Base-by-base conservation (phyloP, 2,329 filamentous ascomycete species). In the Microcyclosporella mali region DNA sequence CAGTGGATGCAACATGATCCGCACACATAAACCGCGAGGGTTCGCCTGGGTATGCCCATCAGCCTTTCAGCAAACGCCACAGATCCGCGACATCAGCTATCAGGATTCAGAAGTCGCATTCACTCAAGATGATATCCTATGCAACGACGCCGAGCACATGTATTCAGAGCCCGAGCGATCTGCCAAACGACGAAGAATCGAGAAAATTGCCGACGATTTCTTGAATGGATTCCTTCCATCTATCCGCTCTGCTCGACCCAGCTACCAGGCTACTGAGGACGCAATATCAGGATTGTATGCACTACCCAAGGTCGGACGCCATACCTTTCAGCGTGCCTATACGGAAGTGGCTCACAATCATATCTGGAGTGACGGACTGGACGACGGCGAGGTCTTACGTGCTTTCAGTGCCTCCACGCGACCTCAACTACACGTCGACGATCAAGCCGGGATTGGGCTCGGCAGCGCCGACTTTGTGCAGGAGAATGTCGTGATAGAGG, bases 231-330 rank as follows among this genome's bases (percentile, higher is more conserved):
- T 70, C 21, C 57, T 70, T 2, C 72, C 82, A 0, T 56, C 74
- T 17, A 68, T 88, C 2, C 59, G 81, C 2, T 82, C 83, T 10
- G 75, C 82, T 6, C 63, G 51, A 32, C 47, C 50, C 6, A 37
- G 39, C 66, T 4, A 66, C 6, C 30, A 45, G 6, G 33, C 44
- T 4, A 31, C 57, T 11, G 43, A 37, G 15, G 15, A 33, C 33
- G 41, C 46, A 29, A 21, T 51, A 17, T 18, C 33, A 4, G 41
- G 37, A 9, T 47, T 41, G n/a, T 49, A 45, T 29, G 17, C 33
- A 32, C 47, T 16, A 34, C 55, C 86, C 2, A 71, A 66, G 46
- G 83, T 82, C 0, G 83, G 82, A 0, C 83, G 85, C 50, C 21
- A 25, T 25, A 9, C 9, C 21, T 25, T 25, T 25, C 21, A 9